Evolutionary conservation across 306 rosid species (phyloP), one percentile per base, ranked within the genome.

Genomic region (Neltuma alba): DNA sequence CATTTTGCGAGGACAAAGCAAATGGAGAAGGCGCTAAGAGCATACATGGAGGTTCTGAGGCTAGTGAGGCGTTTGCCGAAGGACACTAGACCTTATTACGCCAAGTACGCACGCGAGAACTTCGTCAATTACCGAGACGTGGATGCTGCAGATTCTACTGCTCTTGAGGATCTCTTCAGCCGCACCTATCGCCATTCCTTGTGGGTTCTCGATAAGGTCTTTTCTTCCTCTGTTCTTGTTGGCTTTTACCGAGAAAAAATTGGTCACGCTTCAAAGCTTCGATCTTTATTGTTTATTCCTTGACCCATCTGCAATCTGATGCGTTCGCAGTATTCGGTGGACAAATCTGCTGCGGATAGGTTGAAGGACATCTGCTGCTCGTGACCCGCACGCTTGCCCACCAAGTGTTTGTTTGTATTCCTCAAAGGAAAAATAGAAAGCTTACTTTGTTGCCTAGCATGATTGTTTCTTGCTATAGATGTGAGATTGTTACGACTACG

Each of bases 201-300:
- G 23, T 94, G 97, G 99, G 88, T 95, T 37, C 97, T 94, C 74
- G 70, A 85, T 14, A 91, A 94, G 99, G 99, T 91, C 27, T 63
- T 5, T 20, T 15, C 45, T 23, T 9, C 2, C 4, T 27, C 40
- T 30, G 33, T 13, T 68, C 74, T 10, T 40, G 31, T 38, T 38
- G 25, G 81, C 2, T 66, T 66, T 66, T 41, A 2, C n/a, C 6
- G n/a, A 40, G 48, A 34, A 52, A 7, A 21, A 2, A 3, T 28
- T 15, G 0, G 20, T 18, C 16, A 13, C 12, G 0, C 61, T 45
- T 77, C 27, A 1, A 2, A 25, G n/a, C 48, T 8, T 37, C n/a
- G n/a, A 15, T 33, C 18, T 36, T 60, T 27, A 1, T 4, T 21
- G 37, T 18, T 37, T 60, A 0, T 33, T 55, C 0, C 10, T 12